Evolutionary conservation across 1,284 basidiomycete species (phyloP).

Genomic region (Thelephora terrestris): DNA sequence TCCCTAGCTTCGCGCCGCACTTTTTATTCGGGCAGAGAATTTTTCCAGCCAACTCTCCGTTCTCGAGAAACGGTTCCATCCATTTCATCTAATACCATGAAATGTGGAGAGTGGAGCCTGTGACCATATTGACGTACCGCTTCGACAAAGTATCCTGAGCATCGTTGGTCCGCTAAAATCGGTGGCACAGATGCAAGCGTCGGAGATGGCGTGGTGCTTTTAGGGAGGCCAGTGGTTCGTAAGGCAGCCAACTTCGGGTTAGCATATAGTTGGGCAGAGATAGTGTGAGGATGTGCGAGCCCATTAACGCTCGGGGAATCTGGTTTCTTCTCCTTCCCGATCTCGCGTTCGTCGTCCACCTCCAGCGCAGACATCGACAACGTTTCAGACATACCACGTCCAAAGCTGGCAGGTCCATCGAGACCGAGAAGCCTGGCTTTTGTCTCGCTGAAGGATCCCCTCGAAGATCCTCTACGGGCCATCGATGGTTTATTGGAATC

Average conservation of each 20-base stretch:
- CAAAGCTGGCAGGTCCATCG: slow-evolving; percentile 18
- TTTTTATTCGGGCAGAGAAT: slow-evolving; percentile 86
- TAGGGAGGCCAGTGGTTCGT: slow-evolving; percentile 22
- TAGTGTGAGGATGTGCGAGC: slow-evolving; percentile 29
- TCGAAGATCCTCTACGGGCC: slow-evolving; percentile 9
- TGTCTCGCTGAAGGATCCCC: slow-evolving; percentile 17
- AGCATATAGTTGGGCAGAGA: slow-evolving; percentile 38
- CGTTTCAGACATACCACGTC: slow-evolving; percentile 26
- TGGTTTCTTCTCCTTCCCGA: neutral
- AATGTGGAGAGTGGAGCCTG: neutral
- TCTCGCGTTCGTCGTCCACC: slow-evolving; percentile 24
- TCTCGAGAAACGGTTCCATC: slow-evolving; percentile 80
- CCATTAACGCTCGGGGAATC: slow-evolving; percentile 7
- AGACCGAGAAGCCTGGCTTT: slow-evolving; percentile 16
- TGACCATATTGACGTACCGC: slow-evolving; percentile 48
- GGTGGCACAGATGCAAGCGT: slow-evolving; percentile 31
- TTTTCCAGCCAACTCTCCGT: slow-evolving; percentile 76
- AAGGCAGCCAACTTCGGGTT: slow-evolving; percentile 47
- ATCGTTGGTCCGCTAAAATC: slow-evolving; percentile 66
- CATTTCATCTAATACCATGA: slow-evolving; percentile 66
- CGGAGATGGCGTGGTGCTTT: slow-evolving; percentile 12
- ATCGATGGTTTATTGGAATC: neutral
- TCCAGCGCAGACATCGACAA: slow-evolving; percentile 34
- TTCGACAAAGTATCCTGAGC: slow-evolving; percentile 95
- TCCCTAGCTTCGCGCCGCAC: slow-evolving; percentile 86